Base-by-base conservation (phyloP, 1,284 basidiomycete genomes). In the Fomitopsis betulina region DNA sequence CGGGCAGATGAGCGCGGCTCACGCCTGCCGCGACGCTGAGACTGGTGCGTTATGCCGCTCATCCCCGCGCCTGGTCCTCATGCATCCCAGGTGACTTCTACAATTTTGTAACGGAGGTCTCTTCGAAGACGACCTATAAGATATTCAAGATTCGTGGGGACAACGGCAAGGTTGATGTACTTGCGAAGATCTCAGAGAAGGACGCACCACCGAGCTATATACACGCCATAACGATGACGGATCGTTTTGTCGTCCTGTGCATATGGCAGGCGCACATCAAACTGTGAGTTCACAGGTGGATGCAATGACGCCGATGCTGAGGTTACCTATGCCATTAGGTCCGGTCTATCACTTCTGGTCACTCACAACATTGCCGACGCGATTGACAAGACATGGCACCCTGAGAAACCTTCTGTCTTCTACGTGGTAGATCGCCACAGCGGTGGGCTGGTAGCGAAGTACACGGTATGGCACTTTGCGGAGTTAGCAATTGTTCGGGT, bases 171-270 rank as follows among this genome's bases (percentile, higher is more conserved):
- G 72, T 70, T 0, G 70, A 72, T 7, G 68, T 76, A 17, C 32
- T 76, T 6, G 75, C 75, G 0, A 68, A 69, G 15, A 72, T 76
- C 54, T 2, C 13, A n/a, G 49, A 35, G 49, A 68, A 63, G 5
- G 75, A 76, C 52, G 75, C 75, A 0, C 72, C 75, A 0, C 64
- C 61, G 17, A 68, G 74, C 21, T 76, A 76, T 53, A 33, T 76
- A 35, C 75, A 76, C 56, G 71, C 72, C 7, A 67, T 73, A 6
- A 53, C 69, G 8, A 63, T 76, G 60, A 76, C 75, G 19, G 64
- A 72, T 55, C 70, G 70, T 27, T 74, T 72, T 55, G 68, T 71
- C 43, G 64, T 76, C 39, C 55, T 76, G 10, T 71, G 68, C 45
- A 55, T 75, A 7, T 75, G 75, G 74, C 62, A 67, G 27, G 62